Percentiles rank a stretch among this genome's conserved stretches.
phyloP scores from a whole-genome alignment of 2,329 filamentous ascomycete species.

The Massarina eburnea region DNA sequence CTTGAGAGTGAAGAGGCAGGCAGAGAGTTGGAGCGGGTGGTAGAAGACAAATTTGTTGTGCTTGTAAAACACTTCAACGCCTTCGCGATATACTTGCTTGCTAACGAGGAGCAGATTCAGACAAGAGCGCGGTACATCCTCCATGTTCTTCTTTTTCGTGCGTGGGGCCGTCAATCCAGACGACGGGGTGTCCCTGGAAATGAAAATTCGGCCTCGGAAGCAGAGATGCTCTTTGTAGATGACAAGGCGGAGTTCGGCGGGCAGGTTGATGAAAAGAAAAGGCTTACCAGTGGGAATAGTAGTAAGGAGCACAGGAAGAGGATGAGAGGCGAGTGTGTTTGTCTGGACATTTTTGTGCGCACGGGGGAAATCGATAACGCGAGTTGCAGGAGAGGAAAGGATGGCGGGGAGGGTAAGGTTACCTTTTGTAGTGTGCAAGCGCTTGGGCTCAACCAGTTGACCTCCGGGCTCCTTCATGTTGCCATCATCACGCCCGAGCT shows the following conservation, averaged over 20 bases:
- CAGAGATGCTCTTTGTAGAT: slow-evolving; percentile 22
- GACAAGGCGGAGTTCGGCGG: slow-evolving; percentile 26
- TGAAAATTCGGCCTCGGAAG: slow-evolving; percentile 19
- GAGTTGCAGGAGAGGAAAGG: too few species aligned
- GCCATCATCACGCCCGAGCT: too few species aligned
- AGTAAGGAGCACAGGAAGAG: too few species aligned
- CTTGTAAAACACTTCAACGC: slow-evolving; percentile 24
- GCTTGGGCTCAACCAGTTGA: too few species aligned
- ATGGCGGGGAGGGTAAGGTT: too few species aligned
- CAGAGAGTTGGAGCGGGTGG: slow-evolving; percentile 20
- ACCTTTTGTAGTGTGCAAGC: too few species aligned
- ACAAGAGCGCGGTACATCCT: slow-evolving; percentile 7
- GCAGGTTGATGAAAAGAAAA: slow-evolving; percentile 19
- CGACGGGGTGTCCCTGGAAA: slow-evolving; percentile 13
- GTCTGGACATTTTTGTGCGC: too few species aligned
- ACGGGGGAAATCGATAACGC: too few species aligned
- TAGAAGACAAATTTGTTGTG: slow-evolving; percentile 28
- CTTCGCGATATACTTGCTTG: slow-evolving; percentile 27
- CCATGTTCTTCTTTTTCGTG: neutral
- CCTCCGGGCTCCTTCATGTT: too few species aligned
- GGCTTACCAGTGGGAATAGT: neutral
- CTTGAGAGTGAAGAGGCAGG: slow-evolving; percentile 17
- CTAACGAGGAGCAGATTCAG: slow-evolving; percentile 22
- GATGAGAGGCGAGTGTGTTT: too few species aligned
- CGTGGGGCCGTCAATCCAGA: neutral